phyloP scores from a whole-genome alignment of 1,284 basidiomycete genomes.

The Coniophora puteana region DNA sequence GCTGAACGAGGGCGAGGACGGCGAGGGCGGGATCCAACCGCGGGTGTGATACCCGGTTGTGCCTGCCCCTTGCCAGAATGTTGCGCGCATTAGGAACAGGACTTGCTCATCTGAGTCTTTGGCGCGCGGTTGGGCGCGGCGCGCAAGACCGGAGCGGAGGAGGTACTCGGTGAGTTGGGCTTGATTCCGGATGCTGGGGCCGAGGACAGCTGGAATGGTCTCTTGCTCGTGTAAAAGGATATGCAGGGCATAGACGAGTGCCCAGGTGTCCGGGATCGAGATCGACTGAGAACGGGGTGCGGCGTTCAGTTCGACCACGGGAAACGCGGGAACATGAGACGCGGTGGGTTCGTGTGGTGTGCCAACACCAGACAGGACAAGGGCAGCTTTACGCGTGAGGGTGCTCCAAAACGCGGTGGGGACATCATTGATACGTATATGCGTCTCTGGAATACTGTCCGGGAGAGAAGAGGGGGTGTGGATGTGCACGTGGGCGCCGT shows the following conservation, averaged over 20 bases:
- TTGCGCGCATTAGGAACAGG: slow-evolving; percentile 38
- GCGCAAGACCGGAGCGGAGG: slow-evolving; percentile 24
- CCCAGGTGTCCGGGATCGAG: slow-evolving; percentile 27
- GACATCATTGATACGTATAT: no score
- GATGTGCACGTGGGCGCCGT: no score
- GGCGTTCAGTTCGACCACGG: slow-evolving; percentile 23
- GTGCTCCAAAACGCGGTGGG: no score
- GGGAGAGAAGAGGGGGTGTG: no score
- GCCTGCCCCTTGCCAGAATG: slow-evolving; percentile 56
- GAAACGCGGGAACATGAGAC: slow-evolving; percentile 27
- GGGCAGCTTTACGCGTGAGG: no score
- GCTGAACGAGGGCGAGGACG: no score
- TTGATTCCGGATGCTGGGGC: slow-evolving; percentile 10
- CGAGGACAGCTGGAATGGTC: slow-evolving; percentile 27
- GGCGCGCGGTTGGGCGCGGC: slow-evolving; percentile 8
- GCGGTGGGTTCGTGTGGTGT: slow-evolving; percentile 26
- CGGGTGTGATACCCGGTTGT: slow-evolving; percentile 33
- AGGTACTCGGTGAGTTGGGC: slow-evolving; percentile 18
- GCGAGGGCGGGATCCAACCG: slow-evolving; percentile 37
- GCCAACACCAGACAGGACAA: slow-evolving; percentile 28
- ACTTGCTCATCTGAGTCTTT: slow-evolving; percentile 16
- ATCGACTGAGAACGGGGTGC: slow-evolving; percentile 6
- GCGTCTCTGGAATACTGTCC: no score
- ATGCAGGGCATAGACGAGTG: slow-evolving; percentile 26
- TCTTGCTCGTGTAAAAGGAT: slow-evolving; percentile 25